Conservation (phyloP, 441 rosid species). For the Gossypium aridum region DNA sequence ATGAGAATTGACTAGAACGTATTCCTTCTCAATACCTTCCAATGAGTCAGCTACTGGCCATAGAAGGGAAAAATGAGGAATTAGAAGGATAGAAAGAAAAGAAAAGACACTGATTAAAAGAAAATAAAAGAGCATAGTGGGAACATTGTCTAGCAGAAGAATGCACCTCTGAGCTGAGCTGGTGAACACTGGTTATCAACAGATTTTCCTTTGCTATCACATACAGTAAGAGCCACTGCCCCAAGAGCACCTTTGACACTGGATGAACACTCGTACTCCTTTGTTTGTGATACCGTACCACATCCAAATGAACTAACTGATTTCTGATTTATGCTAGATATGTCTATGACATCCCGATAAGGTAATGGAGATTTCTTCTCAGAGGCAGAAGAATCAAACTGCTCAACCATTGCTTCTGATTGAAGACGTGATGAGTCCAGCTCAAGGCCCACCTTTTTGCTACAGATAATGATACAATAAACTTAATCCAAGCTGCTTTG, state of each 20-base stretch:
- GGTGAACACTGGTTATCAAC: conserved; percentile 30
- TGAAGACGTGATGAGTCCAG: conserved; percentile 16
- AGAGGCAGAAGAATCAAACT: conserved; percentile 26
- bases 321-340: conserved; percentile 16
- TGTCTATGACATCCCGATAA: conserved; percentile 11
- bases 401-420: conserved; percentile 22
- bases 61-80: conserved; percentile 18
- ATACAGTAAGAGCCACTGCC: conserved; percentile 19
- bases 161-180: conserved; percentile 41
- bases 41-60: conserved; percentile 47
- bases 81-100: not conserved
- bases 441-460: conserved; percentile 30
- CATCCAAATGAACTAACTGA: conserved; percentile 19
- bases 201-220: conserved; percentile 32
- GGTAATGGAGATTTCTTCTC: conserved; percentile 28
- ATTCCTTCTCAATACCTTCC: conserved; percentile 70
- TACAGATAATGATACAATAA: conserved; percentile 24
- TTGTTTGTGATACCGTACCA: conserved; percentile 20
- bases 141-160: conserved; percentile 3
- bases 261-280: conserved; percentile 26
- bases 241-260: conserved; percentile 22
- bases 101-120: not conserved
- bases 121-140: not conserved
- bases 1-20: conserved; percentile 62
- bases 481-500: conserved; percentile 13